phyloP scores from a whole-genome alignment of 768 basidiomycete genomes.

The Tylopilus subfusipes region DNA sequence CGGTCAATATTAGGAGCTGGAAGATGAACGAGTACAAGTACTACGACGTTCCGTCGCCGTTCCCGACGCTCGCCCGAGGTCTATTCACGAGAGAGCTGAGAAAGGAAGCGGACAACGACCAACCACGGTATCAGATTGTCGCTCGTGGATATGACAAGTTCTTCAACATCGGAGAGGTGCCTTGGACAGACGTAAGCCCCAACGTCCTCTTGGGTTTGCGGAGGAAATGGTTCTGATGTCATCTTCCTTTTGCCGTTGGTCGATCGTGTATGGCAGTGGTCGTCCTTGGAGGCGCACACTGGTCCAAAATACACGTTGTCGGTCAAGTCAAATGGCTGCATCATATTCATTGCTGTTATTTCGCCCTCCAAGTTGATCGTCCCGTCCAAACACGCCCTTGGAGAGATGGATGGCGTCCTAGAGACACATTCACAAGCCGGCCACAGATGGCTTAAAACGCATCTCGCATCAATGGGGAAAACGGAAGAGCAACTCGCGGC shows the following conservation, averaged over 20 bases:
- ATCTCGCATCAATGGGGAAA: constrained; percentile 51
- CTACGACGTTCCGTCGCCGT: constrained; percentile 82
- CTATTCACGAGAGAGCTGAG: constrained; percentile 66
- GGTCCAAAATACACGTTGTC: constrained; percentile 79
- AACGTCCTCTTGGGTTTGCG: not conserved
- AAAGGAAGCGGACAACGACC: constrained; percentile 29
- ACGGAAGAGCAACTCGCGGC: constrained; percentile 73
- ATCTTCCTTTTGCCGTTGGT: not conserved
- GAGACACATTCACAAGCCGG: constrained; percentile 80
- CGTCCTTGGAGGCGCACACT: constrained; percentile 63
- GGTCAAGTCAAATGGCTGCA: constrained; percentile 93
- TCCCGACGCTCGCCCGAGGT: constrained; percentile 93
- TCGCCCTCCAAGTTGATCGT: constrained; percentile 71
- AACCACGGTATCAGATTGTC: constrained; percentile 59
- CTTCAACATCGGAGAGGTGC: constrained; percentile 96
- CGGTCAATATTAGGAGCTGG: constrained; percentile 73
- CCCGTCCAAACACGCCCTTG: constrained; percentile 91
- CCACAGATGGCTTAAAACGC: constrained; percentile 74
- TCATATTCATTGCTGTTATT: constrained; percentile 91
- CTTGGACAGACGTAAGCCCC: constrained; percentile 81
- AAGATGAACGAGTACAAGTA: constrained; percentile 99
- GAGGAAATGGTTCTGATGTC: not conserved
- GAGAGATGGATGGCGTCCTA: constrained; percentile 41
- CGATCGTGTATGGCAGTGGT: constrained; percentile 57
- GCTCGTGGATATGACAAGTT: constrained; percentile 97